A percentile compares a stretch with the other conserved stretches of the same genome.
These are phyloP conservation scores for Brettanomyces sp. DNA, from an alignment of 805 yeast species.

Conservation along the genomic window DNA sequence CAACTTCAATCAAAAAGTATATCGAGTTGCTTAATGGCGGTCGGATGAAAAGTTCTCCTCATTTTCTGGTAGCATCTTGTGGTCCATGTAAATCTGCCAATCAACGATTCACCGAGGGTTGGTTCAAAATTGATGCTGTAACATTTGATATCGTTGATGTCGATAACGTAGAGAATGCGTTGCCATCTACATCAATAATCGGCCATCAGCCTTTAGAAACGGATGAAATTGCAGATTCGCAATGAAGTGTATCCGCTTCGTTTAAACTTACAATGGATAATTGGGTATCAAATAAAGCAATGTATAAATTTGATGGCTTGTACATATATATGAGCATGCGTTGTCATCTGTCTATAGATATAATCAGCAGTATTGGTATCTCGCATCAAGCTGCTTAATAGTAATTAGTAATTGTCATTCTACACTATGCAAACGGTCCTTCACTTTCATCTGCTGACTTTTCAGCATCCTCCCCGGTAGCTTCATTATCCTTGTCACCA, in stretches of 20 bases:
- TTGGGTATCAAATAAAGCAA: too few species aligned
- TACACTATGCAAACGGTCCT: not conserved
- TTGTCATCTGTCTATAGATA: too few species aligned
- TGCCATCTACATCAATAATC: too few species aligned
- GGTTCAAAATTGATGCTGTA: constrained; percentile 4
- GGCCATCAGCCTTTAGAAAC: too few species aligned
- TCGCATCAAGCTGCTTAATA: too few species aligned
- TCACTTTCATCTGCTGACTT: constrained; percentile 4
- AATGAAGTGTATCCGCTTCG: too few species aligned
- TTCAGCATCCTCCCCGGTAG: not conserved
- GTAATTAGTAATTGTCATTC: not conserved
- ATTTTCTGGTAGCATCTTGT: constrained; percentile 13
- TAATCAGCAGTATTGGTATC: too few species aligned
- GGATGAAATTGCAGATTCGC: too few species aligned
- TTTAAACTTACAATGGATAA: too few species aligned
- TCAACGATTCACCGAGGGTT: constrained; percentile 3
- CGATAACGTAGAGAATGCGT: not conserved
- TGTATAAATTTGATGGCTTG: not conserved
- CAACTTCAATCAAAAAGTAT: constrained; percentile 13
- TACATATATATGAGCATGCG: too few species aligned
- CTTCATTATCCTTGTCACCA: constrained; percentile 1
- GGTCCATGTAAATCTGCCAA: not conserved
- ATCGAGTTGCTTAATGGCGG: constrained; percentile 12
- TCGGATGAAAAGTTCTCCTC: constrained; percentile 15
- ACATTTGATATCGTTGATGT: constrained; percentile 2